Conservation (phyloP, 2,329 filamentous ascomycete genomes). For the Aspergillus carbonarius region DNA sequence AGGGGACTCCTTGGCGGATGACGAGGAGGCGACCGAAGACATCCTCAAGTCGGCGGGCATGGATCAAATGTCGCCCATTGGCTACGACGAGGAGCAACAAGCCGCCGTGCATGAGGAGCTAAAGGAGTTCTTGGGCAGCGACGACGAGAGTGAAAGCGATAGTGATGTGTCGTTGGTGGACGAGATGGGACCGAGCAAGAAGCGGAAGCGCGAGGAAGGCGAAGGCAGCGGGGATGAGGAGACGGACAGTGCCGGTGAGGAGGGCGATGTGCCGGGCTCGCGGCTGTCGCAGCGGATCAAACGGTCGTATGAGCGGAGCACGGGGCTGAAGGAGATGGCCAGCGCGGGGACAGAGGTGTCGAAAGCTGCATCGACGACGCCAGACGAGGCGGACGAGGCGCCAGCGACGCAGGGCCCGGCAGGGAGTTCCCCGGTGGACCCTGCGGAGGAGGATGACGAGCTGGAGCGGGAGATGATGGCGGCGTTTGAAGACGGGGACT, state of each 20-base stretch:
- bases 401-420: constrained; percentile 29
- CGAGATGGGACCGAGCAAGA: constrained; percentile 27
- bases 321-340: constrained; percentile 39
- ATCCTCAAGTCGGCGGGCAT: constrained; percentile 53
- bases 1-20: constrained; percentile 48
- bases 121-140: constrained; percentile 64
- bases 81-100: constrained; percentile 64
- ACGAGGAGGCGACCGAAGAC: constrained; percentile 40
- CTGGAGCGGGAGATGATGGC: constrained; percentile 59
- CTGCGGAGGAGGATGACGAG: constrained; percentile 48
- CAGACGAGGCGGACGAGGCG: constrained; percentile 30
- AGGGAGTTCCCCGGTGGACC: constrained; percentile 27
- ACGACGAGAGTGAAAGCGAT: constrained; percentile 52
- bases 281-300: constrained; percentile 42
- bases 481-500: constrained; percentile 52
- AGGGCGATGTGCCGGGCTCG: constrained; percentile 39
- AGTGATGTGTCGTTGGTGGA: constrained; percentile 42
- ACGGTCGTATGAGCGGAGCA: constrained; percentile 43
- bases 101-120: constrained; percentile 69
- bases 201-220: constrained; percentile 37
- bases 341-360: constrained; percentile 21
- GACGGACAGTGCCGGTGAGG: constrained; percentile 29
- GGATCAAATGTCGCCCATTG: constrained; percentile 50
- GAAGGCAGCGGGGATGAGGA: constrained; percentile 25
- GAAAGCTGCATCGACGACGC: constrained; percentile 22